phyloP scores from a whole-genome alignment of 306 rosid species.

The Trifolium fragiferum region DNA sequence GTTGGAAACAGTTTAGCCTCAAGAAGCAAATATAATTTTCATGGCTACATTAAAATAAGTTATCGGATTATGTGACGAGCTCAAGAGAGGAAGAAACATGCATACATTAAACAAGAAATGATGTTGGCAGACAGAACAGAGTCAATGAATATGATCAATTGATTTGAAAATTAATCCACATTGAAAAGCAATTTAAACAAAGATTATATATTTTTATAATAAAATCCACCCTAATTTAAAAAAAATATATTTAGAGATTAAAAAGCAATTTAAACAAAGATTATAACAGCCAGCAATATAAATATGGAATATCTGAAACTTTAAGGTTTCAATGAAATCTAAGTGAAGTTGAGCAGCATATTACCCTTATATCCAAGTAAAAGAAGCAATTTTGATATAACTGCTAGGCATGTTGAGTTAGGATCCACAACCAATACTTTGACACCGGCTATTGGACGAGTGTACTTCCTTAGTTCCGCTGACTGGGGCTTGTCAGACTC shows the following conservation, averaged over 20 bases:
- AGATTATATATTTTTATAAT: too few relatives aligned
- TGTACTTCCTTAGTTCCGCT: conserved; percentile 6
- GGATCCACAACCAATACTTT: conserved; percentile 57
- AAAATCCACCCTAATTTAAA: too few relatives aligned
- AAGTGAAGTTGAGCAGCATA: conserved; percentile 28
- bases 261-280: too few relatives aligned
- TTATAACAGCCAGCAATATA: background rate
- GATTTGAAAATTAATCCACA: too few relatives aligned
- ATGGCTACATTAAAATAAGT: background rate
- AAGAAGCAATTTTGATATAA: conserved; percentile 47
- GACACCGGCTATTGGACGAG: conserved; percentile 18
- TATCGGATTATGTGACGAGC: conserved; percentile 2
- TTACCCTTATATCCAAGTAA: conserved; percentile 59
- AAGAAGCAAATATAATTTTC: background rate
- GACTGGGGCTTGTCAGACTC: background rate
- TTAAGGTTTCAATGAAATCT: conserved; percentile 1
- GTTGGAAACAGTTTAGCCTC: conserved; percentile 8
- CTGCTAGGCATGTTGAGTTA: conserved; percentile 33
- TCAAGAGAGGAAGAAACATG: background rate
- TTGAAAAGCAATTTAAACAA: too few relatives aligned
- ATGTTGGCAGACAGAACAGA: too few relatives aligned
- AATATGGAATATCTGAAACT: conserved; percentile 27
- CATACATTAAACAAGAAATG: background rate
- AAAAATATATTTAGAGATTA: too few relatives aligned
- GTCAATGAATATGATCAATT: too few relatives aligned